phyloP scores from a whole-genome alignment of 805 yeast genomes.

The Wickerhamomyces chaumierensis region DNA sequence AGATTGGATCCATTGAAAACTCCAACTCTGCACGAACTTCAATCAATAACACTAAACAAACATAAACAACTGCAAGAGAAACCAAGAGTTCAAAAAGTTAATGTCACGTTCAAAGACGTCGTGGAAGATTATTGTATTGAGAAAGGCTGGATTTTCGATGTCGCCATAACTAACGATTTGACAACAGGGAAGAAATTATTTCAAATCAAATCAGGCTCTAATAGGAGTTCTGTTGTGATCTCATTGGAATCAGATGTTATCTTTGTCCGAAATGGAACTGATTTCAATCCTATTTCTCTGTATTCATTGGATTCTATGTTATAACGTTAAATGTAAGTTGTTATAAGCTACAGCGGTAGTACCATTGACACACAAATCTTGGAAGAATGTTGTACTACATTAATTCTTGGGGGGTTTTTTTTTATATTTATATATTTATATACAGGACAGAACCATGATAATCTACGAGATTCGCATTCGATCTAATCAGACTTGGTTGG shows the following conservation, averaged over 20 bases:
- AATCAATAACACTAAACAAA: not conserved
- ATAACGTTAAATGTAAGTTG: too few relatives aligned
- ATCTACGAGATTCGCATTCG: too few relatives aligned
- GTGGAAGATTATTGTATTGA: conserved; percentile 48
- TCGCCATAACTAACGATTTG: conserved; percentile 10
- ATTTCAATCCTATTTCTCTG: conserved; percentile 32
- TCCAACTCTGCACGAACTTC: not conserved
- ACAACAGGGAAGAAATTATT: conserved; percentile 33
- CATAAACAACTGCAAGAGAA: conserved; percentile 8
- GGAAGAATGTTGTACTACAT: too few relatives aligned
- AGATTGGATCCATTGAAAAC: conserved; percentile 2
- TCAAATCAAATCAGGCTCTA: conserved; percentile 25
- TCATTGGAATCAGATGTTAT: conserved; percentile 59
- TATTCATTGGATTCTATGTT: conserved; percentile 14
- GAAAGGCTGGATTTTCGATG: conserved; percentile 26
- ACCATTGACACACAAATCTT: too few relatives aligned
- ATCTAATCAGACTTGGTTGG: not conserved
- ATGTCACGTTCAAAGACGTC: conserved; percentile 51
- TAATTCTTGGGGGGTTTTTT: too few relatives aligned
- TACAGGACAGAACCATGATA: too few relatives aligned
- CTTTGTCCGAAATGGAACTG: conserved; percentile 29
- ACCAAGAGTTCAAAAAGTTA: conserved; percentile 31
- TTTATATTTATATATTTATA: too few relatives aligned
- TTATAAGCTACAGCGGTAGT: too few relatives aligned
- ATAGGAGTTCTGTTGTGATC: conserved; percentile 22